A percentile compares a stretch with the other conserved stretches of the same genome.
Conservation (phyloP, 805 yeast species). For the Gaillardinia entomophila region DNA sequence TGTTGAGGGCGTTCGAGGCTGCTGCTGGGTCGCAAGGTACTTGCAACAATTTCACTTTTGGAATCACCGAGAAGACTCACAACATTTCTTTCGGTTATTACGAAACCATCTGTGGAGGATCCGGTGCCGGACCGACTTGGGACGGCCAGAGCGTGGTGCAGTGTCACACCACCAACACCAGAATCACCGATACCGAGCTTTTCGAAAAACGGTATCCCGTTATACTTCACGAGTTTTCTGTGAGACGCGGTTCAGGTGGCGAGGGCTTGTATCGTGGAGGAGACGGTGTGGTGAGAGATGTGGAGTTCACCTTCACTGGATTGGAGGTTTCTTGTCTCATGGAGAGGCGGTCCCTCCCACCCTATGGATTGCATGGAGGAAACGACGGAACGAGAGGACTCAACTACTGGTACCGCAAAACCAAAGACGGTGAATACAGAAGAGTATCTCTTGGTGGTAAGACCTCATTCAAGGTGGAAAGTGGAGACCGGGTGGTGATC, state of each 20-base stretch:
- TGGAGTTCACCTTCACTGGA: conserved; percentile 52
- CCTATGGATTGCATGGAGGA: conserved; percentile 86
- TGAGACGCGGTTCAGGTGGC: conserved; percentile 78
- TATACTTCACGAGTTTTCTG: conserved; percentile 61
- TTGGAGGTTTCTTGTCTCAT: conserved; percentile 71
- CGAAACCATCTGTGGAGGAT: conserved; percentile 94
- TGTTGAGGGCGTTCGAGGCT: conserved; percentile 78
- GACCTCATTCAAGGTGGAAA: conserved; percentile 22
- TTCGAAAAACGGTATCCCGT: conserved; percentile 88
- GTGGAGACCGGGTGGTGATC: conserved; percentile 37
- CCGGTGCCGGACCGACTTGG: conserved; percentile 88
- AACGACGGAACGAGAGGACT: conserved; percentile 65
- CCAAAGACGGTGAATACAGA: conserved; percentile 10
- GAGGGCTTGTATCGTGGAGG: conserved; percentile 71
- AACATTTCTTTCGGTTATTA: conserved; percentile 75
- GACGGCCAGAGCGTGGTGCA: conserved; percentile 87
- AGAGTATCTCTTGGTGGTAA: conserved; percentile 27
- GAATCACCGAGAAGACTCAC: conserved; percentile 56
- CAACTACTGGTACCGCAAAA: conserved; percentile 27
- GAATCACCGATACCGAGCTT: conserved; percentile 87
- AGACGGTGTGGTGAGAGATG: conserved; percentile 78
- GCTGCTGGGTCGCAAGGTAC: conserved; percentile 97
- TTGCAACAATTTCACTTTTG: conserved; percentile 91
- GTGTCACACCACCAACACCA: conserved; percentile 89
- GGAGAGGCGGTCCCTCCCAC: conserved; percentile 80